Base-by-base conservation (phyloP, 148 eudicot genomes). In the Vaccinium vitisidaea region DNA sequence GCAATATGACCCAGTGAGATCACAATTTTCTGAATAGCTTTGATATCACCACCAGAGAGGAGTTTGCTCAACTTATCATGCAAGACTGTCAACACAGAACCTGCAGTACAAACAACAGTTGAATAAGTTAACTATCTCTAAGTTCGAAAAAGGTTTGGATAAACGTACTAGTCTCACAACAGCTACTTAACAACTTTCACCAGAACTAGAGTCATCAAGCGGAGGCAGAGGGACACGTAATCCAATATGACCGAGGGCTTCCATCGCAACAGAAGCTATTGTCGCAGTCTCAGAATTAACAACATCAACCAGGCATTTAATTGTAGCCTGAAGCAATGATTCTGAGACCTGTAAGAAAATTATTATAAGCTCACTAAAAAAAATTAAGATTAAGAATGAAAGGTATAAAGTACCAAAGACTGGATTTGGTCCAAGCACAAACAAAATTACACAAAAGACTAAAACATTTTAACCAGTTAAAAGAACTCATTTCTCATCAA, bases 241-340 rank as follows among this genome's bases (percentile, higher is more conserved):
- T 82, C 95, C 98, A 86, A 96, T 92, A 89, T 93, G 94, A 83
- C 99, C 99, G 81, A 96, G 88, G 81, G 97, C 94, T 90, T 96
- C 93, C 95, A 94, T 92, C 75, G 97, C 98, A 54, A 93, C 87
- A 53, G 99, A 94, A 90, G 99, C 99, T 89, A 94, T 87, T 86
- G 94, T 67, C 54, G 97, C 90, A 80, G 91, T 90, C 87, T 96
- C 98, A 50, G 69, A 65, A 87, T 88, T 93, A 84, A 96, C 92
- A 79, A 93, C 82, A 84, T 93, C 94, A 84, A 91, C 94, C 81
- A 96, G 90, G 87, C 89, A 87, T 89, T 92, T 90, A 52, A 93
- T 84, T 63, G 93, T 87, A 83, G 55, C 75, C 86, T 90, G 92
- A 83, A 94, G 91, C 87, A 88, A 80, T 46, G 84, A 90, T 86